Conservation (phyloP, 768 basidiomycete genomes). For the Amanita inopinata region DNA sequence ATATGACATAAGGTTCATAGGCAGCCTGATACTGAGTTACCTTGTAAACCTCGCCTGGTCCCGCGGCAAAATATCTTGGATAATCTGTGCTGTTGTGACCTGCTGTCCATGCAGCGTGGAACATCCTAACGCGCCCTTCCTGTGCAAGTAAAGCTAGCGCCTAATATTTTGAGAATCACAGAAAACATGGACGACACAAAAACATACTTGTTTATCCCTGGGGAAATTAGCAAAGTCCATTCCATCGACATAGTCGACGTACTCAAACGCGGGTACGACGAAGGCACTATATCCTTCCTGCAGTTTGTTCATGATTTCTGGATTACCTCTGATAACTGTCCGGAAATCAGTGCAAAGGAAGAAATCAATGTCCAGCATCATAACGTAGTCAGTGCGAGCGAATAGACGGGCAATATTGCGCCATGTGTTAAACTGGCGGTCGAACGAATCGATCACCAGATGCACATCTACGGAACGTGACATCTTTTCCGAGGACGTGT, state of each 20-base stretch:
- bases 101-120: slow-evolving; percentile 67
- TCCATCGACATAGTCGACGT: slow-evolving; percentile 54
- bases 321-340: slow-evolving; percentile 36
- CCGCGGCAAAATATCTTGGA: slow-evolving; percentile 48
- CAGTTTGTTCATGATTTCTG: slow-evolving; percentile 35
- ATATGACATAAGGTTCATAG: slow-evolving; percentile 85
- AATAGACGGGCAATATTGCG: slow-evolving; percentile 79
- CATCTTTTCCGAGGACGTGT: slow-evolving; percentile 59
- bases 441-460: slow-evolving; percentile 72
- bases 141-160: slow-evolving; percentile 50
- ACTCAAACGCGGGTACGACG: slow-evolving; percentile 84
- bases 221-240: slow-evolving; percentile 53
- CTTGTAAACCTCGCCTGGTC: slow-evolving; percentile 61
- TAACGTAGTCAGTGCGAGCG: slow-evolving; percentile 73
- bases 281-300: slow-evolving; percentile 56
- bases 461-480: slow-evolving; percentile 72
- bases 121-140: slow-evolving; percentile 53
- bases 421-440: slow-evolving; percentile 86
- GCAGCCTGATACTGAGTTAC: slow-evolving; percentile 71
- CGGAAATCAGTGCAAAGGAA: slow-evolving; percentile 77
- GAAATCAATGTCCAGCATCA: slow-evolving; percentile 92
- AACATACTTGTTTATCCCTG: slow-evolving; percentile 50
- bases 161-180: slow-evolving; percentile 20
- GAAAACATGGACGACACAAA: background rate
- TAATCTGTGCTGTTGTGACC: slow-evolving; percentile 84